A percentile compares a stretch with the other conserved stretches of the same genome.
Conservation (phyloP, 805 yeast genomes). For the Clavispora vitiphila region DNA sequence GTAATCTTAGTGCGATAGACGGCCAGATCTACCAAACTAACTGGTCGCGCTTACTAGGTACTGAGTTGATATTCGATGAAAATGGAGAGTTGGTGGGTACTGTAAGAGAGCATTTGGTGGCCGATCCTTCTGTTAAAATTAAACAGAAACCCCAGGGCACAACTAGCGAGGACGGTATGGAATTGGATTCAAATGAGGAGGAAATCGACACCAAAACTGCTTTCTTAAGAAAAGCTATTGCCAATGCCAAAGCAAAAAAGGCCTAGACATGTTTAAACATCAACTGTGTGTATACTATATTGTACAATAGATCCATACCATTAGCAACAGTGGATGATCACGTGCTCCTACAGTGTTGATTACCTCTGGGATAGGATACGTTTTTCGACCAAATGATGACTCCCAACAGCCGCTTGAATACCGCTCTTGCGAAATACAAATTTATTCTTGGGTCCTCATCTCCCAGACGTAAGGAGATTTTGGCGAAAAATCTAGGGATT, state of each 20-base stretch:
- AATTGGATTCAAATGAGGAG: slow-evolving; percentile 9
- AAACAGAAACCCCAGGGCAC: slow-evolving; percentile 8
- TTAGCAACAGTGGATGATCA: neutral
- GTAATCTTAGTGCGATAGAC: slow-evolving; percentile 30
- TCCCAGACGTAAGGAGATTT: slow-evolving; percentile 72
- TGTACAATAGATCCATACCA: neutral
- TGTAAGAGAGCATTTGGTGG: slow-evolving; percentile 34
- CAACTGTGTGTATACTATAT: neutral
- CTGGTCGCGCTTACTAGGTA: slow-evolving; percentile 78
- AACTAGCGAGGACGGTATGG: slow-evolving; percentile 17
- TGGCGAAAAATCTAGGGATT: slow-evolving; percentile 52
- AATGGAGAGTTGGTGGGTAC: slow-evolving; percentile 37
- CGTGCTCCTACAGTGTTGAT: too few species aligned
- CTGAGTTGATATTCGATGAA: slow-evolving; percentile 48
- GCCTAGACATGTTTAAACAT: neutral
- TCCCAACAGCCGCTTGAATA: neutral
- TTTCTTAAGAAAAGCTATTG: slow-evolving; percentile 19
- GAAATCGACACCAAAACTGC: slow-evolving; percentile 15
- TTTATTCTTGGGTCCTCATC: slow-evolving; percentile 80
- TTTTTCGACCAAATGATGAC: neutral
- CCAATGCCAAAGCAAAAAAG: slow-evolving; percentile 7
- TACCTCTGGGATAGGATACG: neutral
- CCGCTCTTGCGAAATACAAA: slow-evolving; percentile 1
- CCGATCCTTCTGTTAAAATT: slow-evolving; percentile 24
- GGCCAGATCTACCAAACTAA: slow-evolving; percentile 61